phyloP scores from a whole-genome alignment of 805 yeast species.

The Barnettozyma californica region DNA sequence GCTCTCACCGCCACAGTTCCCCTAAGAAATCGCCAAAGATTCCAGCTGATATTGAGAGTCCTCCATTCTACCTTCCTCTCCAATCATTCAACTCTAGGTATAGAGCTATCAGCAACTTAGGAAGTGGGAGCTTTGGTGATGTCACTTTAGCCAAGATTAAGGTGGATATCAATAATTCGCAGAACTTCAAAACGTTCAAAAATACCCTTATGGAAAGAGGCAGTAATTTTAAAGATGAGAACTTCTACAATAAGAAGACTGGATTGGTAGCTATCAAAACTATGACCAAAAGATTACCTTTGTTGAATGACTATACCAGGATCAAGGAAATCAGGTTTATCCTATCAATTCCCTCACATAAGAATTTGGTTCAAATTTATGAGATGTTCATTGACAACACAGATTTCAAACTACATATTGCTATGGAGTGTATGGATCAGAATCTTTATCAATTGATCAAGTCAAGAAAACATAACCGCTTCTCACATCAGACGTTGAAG shows the following conservation, averaged over 20 bases:
- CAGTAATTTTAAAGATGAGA: slow-evolving; percentile 24
- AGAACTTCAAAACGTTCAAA: slow-evolving; percentile 15
- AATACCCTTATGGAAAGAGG: slow-evolving; percentile 45
- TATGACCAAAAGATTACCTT: slow-evolving; percentile 51
- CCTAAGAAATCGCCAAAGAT: slow-evolving; percentile 6
- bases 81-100: slow-evolving; percentile 40
- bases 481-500: slow-evolving; percentile 54
- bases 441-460: slow-evolving; percentile 74
- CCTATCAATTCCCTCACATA: slow-evolving; percentile 63
- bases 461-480: slow-evolving; percentile 45
- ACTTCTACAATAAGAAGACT: slow-evolving; percentile 28
- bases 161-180: slow-evolving; percentile 13
- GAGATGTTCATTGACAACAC: slow-evolving; percentile 73
- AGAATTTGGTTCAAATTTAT: slow-evolving; percentile 63
- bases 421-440: slow-evolving; percentile 86
- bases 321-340: slow-evolving; percentile 69
- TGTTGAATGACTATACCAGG: slow-evolving; percentile 49
- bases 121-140: slow-evolving; percentile 73
- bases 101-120: slow-evolving; percentile 48
- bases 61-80: slow-evolving; percentile 40
- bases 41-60: slow-evolving; percentile 35
- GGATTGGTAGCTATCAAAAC: slow-evolving; percentile 75
- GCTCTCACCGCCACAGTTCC: neutral
- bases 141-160: slow-evolving; percentile 58
- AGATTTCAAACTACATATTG: slow-evolving; percentile 62